Conservation (phyloP, 192 early-diverging fungal genomes). For the Rhizoclosmatium globosum region DNA sequence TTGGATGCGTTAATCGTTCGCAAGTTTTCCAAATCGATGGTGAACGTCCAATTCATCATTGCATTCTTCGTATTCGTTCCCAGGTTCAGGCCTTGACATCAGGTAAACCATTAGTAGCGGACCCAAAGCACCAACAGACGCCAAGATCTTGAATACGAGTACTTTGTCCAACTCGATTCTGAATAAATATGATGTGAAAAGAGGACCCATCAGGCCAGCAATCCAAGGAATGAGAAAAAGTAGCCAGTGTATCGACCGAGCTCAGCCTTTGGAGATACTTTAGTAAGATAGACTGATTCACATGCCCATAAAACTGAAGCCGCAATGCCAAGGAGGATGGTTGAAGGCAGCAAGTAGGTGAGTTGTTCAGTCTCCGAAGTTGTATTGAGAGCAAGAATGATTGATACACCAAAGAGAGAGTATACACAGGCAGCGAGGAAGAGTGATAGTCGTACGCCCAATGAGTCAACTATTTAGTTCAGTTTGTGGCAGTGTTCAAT, state of each 20-base stretch:
- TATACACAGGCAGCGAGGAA: neutral
- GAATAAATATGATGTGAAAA: constrained; percentile 14
- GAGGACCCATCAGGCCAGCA: constrained; percentile 21
- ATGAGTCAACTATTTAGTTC: neutral
- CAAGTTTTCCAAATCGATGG: neutral
- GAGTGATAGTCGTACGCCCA: neutral
- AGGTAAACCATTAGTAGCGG: constrained; percentile 16
- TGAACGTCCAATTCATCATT: neutral
- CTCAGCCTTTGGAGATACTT: constrained; percentile 7
- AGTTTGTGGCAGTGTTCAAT: neutral
- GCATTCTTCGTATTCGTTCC: neutral
- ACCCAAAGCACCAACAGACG: constrained; percentile 24
- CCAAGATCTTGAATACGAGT: constrained; percentile 26
- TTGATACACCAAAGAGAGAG: neutral
- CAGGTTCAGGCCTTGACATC: constrained; percentile 24
- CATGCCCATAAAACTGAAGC: neutral
- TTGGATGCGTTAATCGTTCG: neutral
- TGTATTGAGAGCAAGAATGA: neutral
- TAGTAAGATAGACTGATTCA: constrained; percentile 21
- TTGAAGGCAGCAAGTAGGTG: neutral
- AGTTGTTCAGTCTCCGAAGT: neutral
- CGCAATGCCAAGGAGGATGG: neutral
- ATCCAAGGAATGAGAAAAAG: constrained; percentile 26
- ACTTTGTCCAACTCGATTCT: constrained; percentile 24
- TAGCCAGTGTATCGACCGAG: constrained; percentile 25